Percentiles rank a stretch among this genome's conserved stretches.
phyloP scores from a whole-genome alignment of 805 yeast genomes.

The Myxozyma sirexii region DNA sequence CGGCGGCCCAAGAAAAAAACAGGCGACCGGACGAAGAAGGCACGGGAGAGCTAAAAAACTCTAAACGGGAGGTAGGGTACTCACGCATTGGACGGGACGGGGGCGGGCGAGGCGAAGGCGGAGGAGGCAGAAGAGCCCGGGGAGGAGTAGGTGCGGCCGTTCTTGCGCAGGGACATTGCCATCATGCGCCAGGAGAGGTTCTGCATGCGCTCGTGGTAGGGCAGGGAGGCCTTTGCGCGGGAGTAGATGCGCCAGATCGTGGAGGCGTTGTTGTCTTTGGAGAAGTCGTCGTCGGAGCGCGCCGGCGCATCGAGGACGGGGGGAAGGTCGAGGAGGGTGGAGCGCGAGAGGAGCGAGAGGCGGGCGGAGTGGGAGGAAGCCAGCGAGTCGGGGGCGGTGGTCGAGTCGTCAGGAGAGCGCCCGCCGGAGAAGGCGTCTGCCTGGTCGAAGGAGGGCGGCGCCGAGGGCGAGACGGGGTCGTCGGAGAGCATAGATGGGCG shows the following conservation, averaged over 20 bases:
- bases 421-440: slow-evolving; percentile 11
- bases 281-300: background rate
- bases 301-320: background rate
- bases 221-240: slow-evolving; percentile 71
- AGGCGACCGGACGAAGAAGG: background rate
- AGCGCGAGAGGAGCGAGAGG: slow-evolving; percentile 22
- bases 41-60: background rate
- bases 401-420: slow-evolving; percentile 16
- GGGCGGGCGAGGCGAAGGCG: background rate
- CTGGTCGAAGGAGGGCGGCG: slow-evolving; percentile 8
- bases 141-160: slow-evolving; percentile 12
- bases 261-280: slow-evolving; percentile 26
- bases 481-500: slow-evolving; percentile 3
- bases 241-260: slow-evolving; percentile 74
- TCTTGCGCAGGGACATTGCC: slow-evolving; percentile 49
- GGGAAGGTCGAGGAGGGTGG: slow-evolving; percentile 8
- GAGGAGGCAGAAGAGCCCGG: background rate
- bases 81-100: slow-evolving; percentile 4
- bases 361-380: slow-evolving; percentile 27
- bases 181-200: slow-evolving; percentile 88
- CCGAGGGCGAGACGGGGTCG: slow-evolving; percentile 9
- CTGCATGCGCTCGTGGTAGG: slow-evolving; percentile 75
- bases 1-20: background rate
- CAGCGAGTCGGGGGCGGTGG: slow-evolving; percentile 25
- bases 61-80: background rate